phyloP scores from a whole-genome alignment of 139 green algal genomes.

The Ettlia oleoabundans region DNA sequence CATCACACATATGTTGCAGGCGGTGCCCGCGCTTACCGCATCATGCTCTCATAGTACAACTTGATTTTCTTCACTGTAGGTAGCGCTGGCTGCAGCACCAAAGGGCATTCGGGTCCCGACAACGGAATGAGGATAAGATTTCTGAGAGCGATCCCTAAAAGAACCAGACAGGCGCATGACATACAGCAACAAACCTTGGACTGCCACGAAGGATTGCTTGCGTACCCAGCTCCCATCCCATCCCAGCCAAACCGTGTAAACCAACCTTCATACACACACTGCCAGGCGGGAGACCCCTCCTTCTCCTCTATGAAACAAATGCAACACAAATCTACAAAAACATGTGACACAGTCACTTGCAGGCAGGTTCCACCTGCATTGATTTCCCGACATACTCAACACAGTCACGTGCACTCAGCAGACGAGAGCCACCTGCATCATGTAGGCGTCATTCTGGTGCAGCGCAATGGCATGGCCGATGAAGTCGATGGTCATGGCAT shows the following conservation, averaged over 20 bases:
- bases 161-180: neutral
- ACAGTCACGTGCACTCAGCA: neutral
- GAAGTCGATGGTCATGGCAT: constrained; percentile 91
- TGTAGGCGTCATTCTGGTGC: constrained; percentile 68
- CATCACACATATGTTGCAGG: too few species aligned
- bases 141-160: too few species aligned
- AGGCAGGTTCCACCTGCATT: constrained; percentile 1
- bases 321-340: neutral
- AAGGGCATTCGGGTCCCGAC: too few species aligned
- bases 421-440: constrained; percentile 22
- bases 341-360: neutral
- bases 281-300: too few species aligned
- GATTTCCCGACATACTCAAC: neutral
- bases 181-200: too few species aligned
- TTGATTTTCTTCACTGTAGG: constrained; percentile 90
- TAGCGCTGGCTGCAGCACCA: constrained; percentile 79
- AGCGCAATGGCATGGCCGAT: constrained; percentile 97
- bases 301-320: too few species aligned
- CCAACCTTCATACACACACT: too few species aligned
- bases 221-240: too few species aligned
- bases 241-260: too few species aligned
- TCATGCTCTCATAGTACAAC: constrained; percentile 97
- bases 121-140: too few species aligned
- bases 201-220: too few species aligned
- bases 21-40: constrained; percentile 49